Evolutionary conservation across 2,329 filamentous ascomycete species (phyloP).

Genomic region (Cytospora piceae): DNA sequence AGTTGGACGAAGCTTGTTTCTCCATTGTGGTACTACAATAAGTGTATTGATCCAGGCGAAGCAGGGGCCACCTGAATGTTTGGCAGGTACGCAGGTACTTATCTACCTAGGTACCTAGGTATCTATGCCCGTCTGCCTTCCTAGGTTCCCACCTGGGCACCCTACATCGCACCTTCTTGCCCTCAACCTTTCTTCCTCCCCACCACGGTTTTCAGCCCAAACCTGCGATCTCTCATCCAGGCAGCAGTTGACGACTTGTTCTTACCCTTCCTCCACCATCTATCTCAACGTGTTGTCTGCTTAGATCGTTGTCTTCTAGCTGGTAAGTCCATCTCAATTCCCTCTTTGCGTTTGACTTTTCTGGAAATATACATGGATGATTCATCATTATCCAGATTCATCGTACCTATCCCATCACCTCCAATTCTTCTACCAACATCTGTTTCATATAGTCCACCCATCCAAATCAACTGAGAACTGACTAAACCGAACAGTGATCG

Average conservation of each 20-base stretch:
- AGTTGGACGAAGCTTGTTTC: neutral
- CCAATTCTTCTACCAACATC: too few relatives aligned
- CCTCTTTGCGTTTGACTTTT: too few relatives aligned
- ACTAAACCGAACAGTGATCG: neutral
- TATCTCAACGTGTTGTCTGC: too few relatives aligned
- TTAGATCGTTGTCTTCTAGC: too few relatives aligned
- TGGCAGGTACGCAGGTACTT: neutral
- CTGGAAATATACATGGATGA: too few relatives aligned
- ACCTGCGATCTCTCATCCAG: neutral
- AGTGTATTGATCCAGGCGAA: neutral
- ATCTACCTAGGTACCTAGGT: neutral
- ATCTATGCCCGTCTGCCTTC: neutral
- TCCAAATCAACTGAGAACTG: neutral
- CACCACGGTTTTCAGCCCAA: neutral
- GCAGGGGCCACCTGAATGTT: too few relatives aligned
- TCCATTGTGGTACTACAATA: too few relatives aligned
- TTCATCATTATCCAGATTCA: too few relatives aligned
- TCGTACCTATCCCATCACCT: too few relatives aligned
- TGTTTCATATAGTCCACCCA: neutral
- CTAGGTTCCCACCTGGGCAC: too few relatives aligned
- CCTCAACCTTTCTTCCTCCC: neutral
- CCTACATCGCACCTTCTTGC: neutral
- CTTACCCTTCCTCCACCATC: too few relatives aligned
- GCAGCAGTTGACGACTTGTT: too few relatives aligned
- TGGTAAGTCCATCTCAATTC: neutral